Base-by-base conservation (phyloP, 139 green algal genomes). In the Pleodorina starrii region DNA sequence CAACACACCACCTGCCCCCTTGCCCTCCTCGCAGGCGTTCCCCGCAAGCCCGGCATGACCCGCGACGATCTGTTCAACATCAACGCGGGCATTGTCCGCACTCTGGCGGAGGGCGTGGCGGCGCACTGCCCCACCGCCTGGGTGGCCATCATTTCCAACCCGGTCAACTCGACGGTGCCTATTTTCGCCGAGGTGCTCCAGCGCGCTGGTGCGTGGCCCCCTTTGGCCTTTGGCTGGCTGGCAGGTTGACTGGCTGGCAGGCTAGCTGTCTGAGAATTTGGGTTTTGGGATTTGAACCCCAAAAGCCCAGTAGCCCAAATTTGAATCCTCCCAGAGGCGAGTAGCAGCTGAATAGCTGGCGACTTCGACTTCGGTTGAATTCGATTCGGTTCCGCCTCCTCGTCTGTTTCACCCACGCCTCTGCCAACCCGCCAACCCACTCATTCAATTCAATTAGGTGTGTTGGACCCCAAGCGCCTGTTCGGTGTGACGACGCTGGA, bases 31-130 rank as follows among this genome's bases (percentile, higher is more conserved):
- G 90, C 93, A 91, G 96, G 97, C 60, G 95, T 98, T 17, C 98
- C 98, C 2, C 95, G 98, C 80, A 99, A 99, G 94, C 98, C 98
- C 25, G 98, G 98, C 91, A 99, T 99, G 98, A 99, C 98, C 11
- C 96, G 98, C 38, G 98, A 99, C 89, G 98, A 99, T 90, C 94
- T 99, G 23, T 99, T 99, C 96, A 98, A 99, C 91, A 99, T 99
- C 93, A 99, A 99, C 89, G 98, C 98, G 3, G 95, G 96, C 81
- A 99, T 99, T 78, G 98, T 99, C 6, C 95, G 95, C 83, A 91
- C 66, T n/a, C 95, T 99, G 43, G 91, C 92, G 32, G 94, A 98
- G 91, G 97, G 79, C 10, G 84, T 97, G 21, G 96, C 97, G 38
- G 90, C 94, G 81, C 71, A 96, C 85, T 98, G 94, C 88, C 98